Evolutionary conservation across 345 rosid genomes (phyloP).

Genomic region (Eucalyptus urophylla): DNA sequence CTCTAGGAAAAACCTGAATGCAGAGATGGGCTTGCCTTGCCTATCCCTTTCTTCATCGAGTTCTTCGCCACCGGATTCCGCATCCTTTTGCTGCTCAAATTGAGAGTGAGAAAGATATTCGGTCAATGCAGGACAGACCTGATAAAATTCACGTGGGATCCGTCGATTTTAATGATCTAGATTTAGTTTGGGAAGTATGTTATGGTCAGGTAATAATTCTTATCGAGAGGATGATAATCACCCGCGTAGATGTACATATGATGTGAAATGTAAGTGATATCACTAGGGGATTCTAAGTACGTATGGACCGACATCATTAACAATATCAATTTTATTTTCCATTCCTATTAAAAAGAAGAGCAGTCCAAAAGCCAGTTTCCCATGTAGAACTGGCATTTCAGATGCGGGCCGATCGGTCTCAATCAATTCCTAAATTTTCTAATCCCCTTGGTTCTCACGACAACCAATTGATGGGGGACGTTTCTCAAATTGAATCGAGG

Average conservation of each 20-base stretch:
- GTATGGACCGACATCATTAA: background rate
- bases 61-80: background rate
- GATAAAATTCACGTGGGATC: background rate
- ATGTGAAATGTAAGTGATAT: background rate
- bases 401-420: background rate
- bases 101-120: background rate
- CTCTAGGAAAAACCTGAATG: background rate
- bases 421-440: background rate
- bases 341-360: background rate
- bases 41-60: background rate
- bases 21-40: background rate
- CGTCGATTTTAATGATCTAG: background rate
- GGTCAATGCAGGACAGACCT: background rate
- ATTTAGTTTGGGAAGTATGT: background rate
- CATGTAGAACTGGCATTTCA: background rate
- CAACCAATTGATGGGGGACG: background rate
- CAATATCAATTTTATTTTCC: background rate
- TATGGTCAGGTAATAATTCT: background rate
- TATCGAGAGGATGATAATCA: background rate
- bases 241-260: background rate
- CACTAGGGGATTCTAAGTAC: background rate
- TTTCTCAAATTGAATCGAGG: background rate
- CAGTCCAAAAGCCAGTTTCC: background rate
- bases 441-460: background rate
- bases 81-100: background rate